These are phyloP conservation scores for Plenodomus lindquistii DNA, from an alignment of 2,329 filamentous ascomycete species.

Conservation along the genomic window DNA sequence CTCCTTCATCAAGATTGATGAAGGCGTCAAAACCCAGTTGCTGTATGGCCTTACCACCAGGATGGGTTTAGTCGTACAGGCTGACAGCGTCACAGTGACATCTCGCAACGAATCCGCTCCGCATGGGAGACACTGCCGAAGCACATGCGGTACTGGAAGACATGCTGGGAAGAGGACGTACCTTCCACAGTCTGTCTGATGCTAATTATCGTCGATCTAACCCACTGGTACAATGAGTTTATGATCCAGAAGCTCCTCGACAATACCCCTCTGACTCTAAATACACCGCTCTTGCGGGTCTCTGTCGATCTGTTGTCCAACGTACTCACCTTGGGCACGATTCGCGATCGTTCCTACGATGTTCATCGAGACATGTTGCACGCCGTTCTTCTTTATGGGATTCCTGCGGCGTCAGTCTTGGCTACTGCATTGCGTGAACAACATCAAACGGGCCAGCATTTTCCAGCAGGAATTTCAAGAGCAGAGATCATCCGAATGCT, in stretches of 20 bases:
- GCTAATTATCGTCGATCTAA: conserved; percentile 38
- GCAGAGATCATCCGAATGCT: conserved; percentile 46
- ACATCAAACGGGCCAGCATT: conserved; percentile 26
- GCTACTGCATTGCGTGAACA: conserved; percentile 37
- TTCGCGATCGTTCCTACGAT: conserved; percentile 39
- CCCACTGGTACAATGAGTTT: conserved; percentile 42
- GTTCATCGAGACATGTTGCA: conserved; percentile 36
- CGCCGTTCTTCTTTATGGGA: conserved; percentile 33
- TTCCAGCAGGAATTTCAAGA: conserved; percentile 39
- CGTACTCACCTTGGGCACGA: conserved; percentile 29
- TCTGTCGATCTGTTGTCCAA: conserved; percentile 33
- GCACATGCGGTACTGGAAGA: conserved; percentile 36
- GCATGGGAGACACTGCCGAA: conserved; percentile 32
- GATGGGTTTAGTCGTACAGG: neutral
- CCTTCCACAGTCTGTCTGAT: conserved; percentile 37
- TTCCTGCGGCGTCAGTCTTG: conserved; percentile 34
- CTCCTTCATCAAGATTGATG: conserved; percentile 26
- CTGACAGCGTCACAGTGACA: conserved; percentile 19
- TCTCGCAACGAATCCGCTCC: conserved; percentile 31
- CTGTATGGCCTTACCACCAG: conserved; percentile 9
- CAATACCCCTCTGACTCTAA: conserved; percentile 26
- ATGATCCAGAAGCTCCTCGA: conserved; percentile 41
- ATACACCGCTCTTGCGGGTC: conserved; percentile 29
- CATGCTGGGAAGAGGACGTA: conserved; percentile 32
- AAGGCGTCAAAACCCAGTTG: conserved; percentile 22